Percentiles rank a stretch among this genome's conserved stretches.
These are phyloP conservation scores for Epichloe typhina DNA, from an alignment of 2,329 filamentous ascomycete species.

Conservation along the genomic window DNA sequence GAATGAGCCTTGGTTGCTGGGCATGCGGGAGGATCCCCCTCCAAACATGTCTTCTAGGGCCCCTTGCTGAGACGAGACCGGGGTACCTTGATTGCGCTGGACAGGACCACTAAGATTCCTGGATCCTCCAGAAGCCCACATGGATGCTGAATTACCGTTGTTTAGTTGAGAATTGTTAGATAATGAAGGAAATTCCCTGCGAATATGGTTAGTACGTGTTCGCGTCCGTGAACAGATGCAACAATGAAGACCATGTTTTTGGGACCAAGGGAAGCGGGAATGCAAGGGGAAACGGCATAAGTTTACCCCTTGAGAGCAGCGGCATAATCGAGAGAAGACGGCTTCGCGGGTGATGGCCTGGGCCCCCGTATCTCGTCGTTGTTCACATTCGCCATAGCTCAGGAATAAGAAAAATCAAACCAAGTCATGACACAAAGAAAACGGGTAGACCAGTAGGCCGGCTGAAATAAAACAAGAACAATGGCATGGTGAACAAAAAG, in stretches of 20 bases:
- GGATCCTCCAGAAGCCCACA: conserved; percentile 40
- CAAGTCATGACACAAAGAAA: background rate
- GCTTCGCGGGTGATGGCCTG: conserved; percentile 2
- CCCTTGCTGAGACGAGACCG: conserved; percentile 35
- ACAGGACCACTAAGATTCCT: conserved; percentile 35
- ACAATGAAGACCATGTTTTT: background rate
- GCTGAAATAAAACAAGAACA: background rate
- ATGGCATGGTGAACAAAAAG: conserved; percentile 1
- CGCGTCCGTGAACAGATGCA: background rate
- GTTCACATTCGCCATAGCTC: conserved; percentile 7
- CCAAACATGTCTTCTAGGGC: conserved; percentile 35
- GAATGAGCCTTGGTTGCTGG: conserved; percentile 33
- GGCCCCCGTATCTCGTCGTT: conserved; percentile 7
- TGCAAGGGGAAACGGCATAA: background rate
- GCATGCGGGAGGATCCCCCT: conserved; percentile 27
- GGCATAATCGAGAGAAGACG: conserved; percentile 14
- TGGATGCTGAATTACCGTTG: conserved; percentile 33
- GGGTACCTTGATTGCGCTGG: conserved; percentile 38
- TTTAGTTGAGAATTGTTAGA: conserved; percentile 46
- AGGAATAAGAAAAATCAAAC: background rate
- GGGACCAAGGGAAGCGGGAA: background rate
- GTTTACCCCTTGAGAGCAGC: conserved; percentile 20
- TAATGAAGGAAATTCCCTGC: conserved; percentile 52
- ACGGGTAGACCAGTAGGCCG: no score
- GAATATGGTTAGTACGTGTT: background rate